A percentile compares a stretch with the other conserved stretches of the same genome.
phyloP scores from a whole-genome alignment of 768 basidiomycete genomes.

The Mycena epipterygia region DNA sequence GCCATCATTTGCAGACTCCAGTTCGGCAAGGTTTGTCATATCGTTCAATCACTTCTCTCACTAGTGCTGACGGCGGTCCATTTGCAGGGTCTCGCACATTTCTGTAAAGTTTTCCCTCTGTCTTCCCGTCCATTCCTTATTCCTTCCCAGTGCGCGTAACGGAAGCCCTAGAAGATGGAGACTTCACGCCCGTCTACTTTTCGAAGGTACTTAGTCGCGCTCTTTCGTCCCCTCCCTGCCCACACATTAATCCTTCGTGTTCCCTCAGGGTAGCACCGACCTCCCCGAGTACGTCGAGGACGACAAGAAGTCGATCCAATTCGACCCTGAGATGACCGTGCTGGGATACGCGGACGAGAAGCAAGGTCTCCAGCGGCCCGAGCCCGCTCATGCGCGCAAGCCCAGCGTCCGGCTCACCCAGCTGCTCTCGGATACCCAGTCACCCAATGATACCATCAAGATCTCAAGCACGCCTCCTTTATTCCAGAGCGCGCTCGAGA shows the following conservation, averaged over 20 bases:
- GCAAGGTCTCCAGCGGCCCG: background rate
- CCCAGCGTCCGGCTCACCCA: conserved; percentile 23
- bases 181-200: conserved; percentile 61
- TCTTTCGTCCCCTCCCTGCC: background rate
- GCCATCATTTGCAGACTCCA: conserved; percentile 65
- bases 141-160: conserved; percentile 52
- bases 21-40: conserved; percentile 56
- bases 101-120: conserved; percentile 48
- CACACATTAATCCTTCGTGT: background rate
- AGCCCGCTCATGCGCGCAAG: conserved; percentile 8
- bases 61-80: background rate
- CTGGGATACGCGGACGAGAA: conserved; percentile 14
- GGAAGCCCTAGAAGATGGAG: conserved; percentile 55
- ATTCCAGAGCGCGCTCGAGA: background rate
- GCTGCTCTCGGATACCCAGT: conserved; percentile 17
- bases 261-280: conserved; percentile 1
- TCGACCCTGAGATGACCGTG: conserved; percentile 20
- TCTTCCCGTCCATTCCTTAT: background rate
- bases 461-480: conserved; percentile 27
- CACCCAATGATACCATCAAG: conserved; percentile 24
- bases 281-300: background rate
- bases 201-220: conserved; percentile 37
- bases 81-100: conserved; percentile 60
- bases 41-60: background rate
- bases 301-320: conserved; percentile 1